phyloP scores from a whole-genome alignment of 305 asterid genomes.

The Solanum chacoense region DNA sequence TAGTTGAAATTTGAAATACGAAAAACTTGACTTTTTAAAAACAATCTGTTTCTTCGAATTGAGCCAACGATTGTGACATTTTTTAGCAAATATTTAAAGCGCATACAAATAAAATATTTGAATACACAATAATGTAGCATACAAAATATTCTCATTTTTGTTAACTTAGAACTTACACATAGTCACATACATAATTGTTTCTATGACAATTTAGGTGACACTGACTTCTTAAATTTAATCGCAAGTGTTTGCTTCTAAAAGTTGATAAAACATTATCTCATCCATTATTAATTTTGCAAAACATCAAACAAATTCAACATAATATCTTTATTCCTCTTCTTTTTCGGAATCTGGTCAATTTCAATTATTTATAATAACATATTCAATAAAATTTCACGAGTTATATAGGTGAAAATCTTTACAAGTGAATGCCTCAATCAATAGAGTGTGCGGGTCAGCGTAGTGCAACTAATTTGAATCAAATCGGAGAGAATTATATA shows the following conservation, averaged over 20 bases:
- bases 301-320: neutral
- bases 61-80: neutral
- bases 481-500: neutral
- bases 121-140: neutral
- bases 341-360: fast-evolving
- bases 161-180: neutral
- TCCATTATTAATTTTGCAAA: neutral
- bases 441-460: neutral
- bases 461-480: neutral
- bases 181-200: neutral
- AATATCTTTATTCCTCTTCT: neutral
- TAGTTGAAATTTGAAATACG: neutral
- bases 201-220: neutral
- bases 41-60: neutral
- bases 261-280: neutral
- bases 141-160: neutral
- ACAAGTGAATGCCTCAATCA: neutral
- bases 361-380: neutral
- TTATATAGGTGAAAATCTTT: neutral
- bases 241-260: fast-evolving
- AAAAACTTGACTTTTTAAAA: neutral
- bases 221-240: neutral
- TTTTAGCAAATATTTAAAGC: neutral
- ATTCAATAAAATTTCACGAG: neutral
- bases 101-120: neutral